Percentiles rank a stretch among this genome's conserved stretches.
phyloP scores from a whole-genome alignment of 768 basidiomycete genomes.

The Tubosaeta sp. region DNA sequence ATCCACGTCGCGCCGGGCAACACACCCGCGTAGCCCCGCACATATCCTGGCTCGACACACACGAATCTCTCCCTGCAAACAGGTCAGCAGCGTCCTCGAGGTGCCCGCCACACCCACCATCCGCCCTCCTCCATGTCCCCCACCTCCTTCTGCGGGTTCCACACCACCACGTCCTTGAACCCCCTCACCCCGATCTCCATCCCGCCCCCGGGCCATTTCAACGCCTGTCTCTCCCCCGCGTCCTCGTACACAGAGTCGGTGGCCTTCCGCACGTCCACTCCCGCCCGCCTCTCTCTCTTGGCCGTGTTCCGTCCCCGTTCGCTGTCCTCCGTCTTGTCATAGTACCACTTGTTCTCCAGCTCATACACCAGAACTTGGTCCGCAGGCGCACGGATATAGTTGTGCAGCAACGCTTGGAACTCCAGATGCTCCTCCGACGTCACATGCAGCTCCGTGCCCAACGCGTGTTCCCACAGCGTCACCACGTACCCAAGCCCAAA shows the following conservation, averaged over 20 bases:
- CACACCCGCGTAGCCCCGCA: conserved; percentile 64
- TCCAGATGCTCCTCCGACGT: conserved; percentile 56
- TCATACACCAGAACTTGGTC: conserved; percentile 57
- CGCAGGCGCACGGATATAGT: conserved; percentile 71
- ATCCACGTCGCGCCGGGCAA: conserved; percentile 67
- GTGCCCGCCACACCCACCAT: conserved; percentile 50
- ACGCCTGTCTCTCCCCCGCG: conserved; percentile 49
- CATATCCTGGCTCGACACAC: conserved; percentile 90
- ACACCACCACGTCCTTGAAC: conserved; percentile 82
- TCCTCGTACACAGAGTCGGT: conserved; percentile 81
- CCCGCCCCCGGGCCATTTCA: conserved; percentile 57
- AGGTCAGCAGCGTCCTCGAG: conserved; percentile 3
- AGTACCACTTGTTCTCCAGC: conserved; percentile 60
- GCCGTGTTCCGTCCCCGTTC: conserved; percentile 44
- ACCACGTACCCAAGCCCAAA: conserved; percentile 82
- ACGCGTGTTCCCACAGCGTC: conserved; percentile 65
- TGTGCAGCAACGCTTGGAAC: conserved; percentile 94
- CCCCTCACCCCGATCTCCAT: conserved; percentile 49
- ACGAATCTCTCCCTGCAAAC: conserved; percentile 69
- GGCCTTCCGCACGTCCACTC: conserved; percentile 59
- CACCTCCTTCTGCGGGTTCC: conserved; percentile 83
- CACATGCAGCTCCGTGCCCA: conserved; percentile 80
- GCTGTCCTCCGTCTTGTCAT: conserved; percentile 73
- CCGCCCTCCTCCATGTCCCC: conserved; percentile 90
- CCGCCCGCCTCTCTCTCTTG: conserved; percentile 56